Percentiles rank a stretch among this genome's conserved stretches.
Evolutionary conservation across 2,329 filamentous ascomycete species (phyloP).

Genomic region (Cordyceps cicadae): DNA sequence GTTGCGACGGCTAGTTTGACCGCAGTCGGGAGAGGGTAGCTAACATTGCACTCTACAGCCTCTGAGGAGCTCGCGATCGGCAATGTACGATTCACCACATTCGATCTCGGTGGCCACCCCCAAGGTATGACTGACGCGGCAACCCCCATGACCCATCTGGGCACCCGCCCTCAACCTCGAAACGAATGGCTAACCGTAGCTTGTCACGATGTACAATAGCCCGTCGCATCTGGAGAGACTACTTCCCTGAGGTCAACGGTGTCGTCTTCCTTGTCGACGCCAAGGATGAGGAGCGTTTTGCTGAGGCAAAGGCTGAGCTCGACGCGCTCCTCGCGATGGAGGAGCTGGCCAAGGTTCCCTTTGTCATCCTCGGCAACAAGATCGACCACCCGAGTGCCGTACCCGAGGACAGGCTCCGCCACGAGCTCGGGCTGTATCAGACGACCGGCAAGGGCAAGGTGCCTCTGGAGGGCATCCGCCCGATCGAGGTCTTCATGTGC

Average conservation of each 20-base stretch:
- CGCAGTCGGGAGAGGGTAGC: background rate
- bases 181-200: background rate
- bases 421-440: conserved; percentile 89
- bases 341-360: conserved; percentile 89
- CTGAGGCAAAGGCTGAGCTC: conserved; percentile 92
- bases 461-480: conserved; percentile 81
- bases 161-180: background rate
- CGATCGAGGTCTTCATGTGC: conserved; percentile 99
- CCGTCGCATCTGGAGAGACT: conserved; percentile 91
- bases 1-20: conserved; percentile 24
- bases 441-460: conserved; percentile 95
- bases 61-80: conserved; percentile 90
- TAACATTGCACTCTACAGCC: conserved; percentile 37
- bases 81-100: conserved; percentile 90
- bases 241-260: conserved; percentile 91
- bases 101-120: conserved; percentile 87
- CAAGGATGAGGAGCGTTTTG: conserved; percentile 91
- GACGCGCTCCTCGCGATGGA: conserved; percentile 95
- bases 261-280: conserved; percentile 98
- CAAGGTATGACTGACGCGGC: conserved; percentile 51
- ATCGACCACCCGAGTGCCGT: conserved; percentile 96
- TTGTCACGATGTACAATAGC: conserved; percentile 37
- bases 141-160: conserved; percentile 1
- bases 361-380: conserved; percentile 96
- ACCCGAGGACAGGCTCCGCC: conserved; percentile 88